Percentiles rank a stretch among this genome's conserved stretches.
Conservation (phyloP, 2,329 filamentous ascomycete genomes). For the Ceratocystis cubensis region DNA sequence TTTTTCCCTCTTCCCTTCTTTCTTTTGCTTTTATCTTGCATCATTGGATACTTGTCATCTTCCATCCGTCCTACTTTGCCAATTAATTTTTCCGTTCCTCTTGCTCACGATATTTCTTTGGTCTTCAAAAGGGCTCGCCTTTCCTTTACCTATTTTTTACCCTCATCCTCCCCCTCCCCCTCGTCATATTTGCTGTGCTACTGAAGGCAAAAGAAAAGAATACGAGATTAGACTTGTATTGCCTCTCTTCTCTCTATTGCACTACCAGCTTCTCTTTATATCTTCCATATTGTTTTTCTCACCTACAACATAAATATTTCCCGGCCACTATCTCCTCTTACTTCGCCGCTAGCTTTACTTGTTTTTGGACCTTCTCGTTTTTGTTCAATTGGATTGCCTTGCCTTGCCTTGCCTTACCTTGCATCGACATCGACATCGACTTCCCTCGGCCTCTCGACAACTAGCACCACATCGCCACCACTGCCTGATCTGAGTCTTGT, state of each 20-base stretch:
- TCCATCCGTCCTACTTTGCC: neutral
- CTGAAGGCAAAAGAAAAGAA: conserved; percentile 1
- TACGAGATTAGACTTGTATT: neutral
- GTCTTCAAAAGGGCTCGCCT: neutral
- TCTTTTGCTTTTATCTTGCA: neutral
- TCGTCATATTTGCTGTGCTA: neutral
- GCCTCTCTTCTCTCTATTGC: neutral
- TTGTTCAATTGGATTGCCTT: neutral
- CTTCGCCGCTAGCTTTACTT: neutral
- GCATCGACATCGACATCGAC: neutral
- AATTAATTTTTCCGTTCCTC: no score
- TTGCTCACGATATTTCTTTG: neutral
- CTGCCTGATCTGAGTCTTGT: neutral
- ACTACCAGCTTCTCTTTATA: neutral
- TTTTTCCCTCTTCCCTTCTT: neutral
- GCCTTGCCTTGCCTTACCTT: neutral
- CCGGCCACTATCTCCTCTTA: neutral
- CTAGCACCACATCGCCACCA: neutral
- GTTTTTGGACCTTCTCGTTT: neutral
- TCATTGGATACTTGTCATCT: conserved; percentile 5
- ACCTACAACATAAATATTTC: neutral
- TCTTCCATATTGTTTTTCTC: neutral
- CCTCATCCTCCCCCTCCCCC: no score
- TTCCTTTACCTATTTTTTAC: neutral
- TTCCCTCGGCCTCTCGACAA: neutral